phyloP scores from a whole-genome alignment of 352 stramenopile genomes.

The Globisporangium barbulae region DNA sequence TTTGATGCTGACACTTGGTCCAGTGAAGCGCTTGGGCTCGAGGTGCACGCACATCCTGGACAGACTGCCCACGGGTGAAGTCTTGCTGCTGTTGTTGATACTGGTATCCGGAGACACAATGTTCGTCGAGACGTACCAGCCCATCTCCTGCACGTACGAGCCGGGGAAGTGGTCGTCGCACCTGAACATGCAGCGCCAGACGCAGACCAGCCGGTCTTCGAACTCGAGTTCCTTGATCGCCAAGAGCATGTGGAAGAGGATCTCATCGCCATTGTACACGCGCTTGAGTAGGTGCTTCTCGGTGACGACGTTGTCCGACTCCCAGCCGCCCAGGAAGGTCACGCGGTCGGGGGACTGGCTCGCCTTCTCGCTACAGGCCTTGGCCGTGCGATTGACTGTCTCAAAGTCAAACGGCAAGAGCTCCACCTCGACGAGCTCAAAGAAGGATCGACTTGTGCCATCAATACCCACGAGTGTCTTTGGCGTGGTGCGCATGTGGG shows the following conservation, averaged over 20 bases:
- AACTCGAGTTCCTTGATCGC: slow-evolving; percentile 4
- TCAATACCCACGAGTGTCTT: background rate
- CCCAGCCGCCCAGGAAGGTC: slow-evolving; percentile 6
- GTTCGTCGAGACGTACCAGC: background rate
- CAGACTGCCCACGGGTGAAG: background rate
- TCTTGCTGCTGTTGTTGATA: background rate
- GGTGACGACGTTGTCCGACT: background rate
- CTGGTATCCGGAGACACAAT: background rate
- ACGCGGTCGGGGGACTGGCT: background rate
- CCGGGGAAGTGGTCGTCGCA: slow-evolving; percentile 11
- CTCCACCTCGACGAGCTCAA: slow-evolving; percentile 14
- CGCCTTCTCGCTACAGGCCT: background rate
- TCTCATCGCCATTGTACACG: background rate
- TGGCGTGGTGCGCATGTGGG: background rate
- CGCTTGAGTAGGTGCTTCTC: slow-evolving; percentile 11
- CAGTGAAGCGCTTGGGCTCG: slow-evolving; percentile 1
- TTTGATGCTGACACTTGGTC: background rate
- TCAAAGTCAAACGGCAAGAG: slow-evolving; percentile 7
- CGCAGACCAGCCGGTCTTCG: background rate
- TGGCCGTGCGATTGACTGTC: background rate
- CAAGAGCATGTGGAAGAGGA: slow-evolving; percentile 1
- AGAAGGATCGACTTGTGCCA: background rate
- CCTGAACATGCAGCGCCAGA: slow-evolving; percentile 13
- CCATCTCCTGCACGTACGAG: slow-evolving; percentile 11
- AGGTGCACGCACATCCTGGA: slow-evolving; percentile 8